Percentiles rank a stretch among this genome's conserved stretches.
phyloP scores from a whole-genome alignment of 768 basidiomycete genomes.

The Tephrocybe sp. region DNA sequence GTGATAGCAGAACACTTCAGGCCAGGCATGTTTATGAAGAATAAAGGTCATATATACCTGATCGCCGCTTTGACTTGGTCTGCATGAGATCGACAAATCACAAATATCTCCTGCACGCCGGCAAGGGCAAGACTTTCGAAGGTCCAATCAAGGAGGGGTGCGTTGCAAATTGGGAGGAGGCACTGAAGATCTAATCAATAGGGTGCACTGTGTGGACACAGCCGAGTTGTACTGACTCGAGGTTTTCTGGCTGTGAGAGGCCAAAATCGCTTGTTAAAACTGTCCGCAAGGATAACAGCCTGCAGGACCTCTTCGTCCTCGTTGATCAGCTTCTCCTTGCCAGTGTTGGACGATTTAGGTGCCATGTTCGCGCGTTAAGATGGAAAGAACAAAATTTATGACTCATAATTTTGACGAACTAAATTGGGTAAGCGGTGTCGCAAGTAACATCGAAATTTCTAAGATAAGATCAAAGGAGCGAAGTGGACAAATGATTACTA shows the following conservation, averaged over 20 bases:
- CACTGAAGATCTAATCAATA: slow-evolving; percentile 50
- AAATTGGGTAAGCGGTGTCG: slow-evolving; percentile 14
- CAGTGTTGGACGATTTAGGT: slow-evolving; percentile 51
- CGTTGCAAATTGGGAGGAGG: slow-evolving; percentile 92
- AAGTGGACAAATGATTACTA: slow-evolving; percentile 52
- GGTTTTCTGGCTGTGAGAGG: slow-evolving; percentile 89
- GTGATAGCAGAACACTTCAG: slow-evolving; percentile 32
- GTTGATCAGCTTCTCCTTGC: slow-evolving; percentile 64
- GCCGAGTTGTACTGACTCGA: slow-evolving; percentile 53
- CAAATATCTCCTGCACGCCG: slow-evolving; percentile 94
- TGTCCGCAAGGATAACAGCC: slow-evolving; percentile 94
- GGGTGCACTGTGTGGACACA: slow-evolving; percentile 9
- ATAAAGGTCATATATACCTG: slow-evolving; percentile 49
- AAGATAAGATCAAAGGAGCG: not conserved
- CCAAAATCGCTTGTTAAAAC: slow-evolving; percentile 91
- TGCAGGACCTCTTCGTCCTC: slow-evolving; percentile 88
- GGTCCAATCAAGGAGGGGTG: slow-evolving; percentile 93
- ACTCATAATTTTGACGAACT: slow-evolving; percentile 21
- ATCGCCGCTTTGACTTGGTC: slow-evolving; percentile 85
- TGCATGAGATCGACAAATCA: slow-evolving; percentile 90
- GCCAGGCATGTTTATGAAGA: not conserved
- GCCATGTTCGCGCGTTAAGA: slow-evolving; percentile 46
- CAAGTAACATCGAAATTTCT: not conserved
- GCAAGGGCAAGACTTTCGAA: slow-evolving; percentile 94
- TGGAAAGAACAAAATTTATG: slow-evolving; percentile 18